Base-by-base conservation (phyloP, 164 flowering plant genomes). In the Sextonia rubra region DNA sequence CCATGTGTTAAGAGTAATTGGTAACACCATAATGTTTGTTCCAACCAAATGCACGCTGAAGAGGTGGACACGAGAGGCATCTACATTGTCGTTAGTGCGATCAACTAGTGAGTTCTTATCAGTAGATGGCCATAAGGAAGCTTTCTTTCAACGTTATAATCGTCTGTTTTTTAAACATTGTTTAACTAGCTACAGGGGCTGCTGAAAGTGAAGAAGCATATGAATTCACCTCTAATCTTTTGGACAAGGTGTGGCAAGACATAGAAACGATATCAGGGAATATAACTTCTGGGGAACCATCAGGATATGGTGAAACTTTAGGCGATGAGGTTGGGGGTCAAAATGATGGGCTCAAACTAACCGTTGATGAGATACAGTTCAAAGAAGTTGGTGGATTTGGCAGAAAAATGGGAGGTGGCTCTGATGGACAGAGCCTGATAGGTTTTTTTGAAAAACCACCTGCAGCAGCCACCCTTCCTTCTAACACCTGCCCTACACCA, bases 61-160 rank as follows among this genome's bases (percentile, higher is more conserved):
- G 56, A 68, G 70, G 58, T 68, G 70, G 70, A 68, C 70, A 23
- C 64, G 27, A 61, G 64, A 61, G 24, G 64, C 64, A 12, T 61
- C 64, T 23, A 23, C 26, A 61, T n/a, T 61, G 22, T 61, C 64
- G 0, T 61, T 61, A 9, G 17, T 8, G 24, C 27, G 18, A 22
- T 23, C 24, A 24, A 61, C 17, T 22, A 11, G 27, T 61, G 64
- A 25, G 12, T 61, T 12, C 27, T 0, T 14, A 23, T 22, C 27
- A 14, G 64, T 7, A 23, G 64, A 25, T 14, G 64, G 2, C 64
- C 64, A 24, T 24, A 61, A 24, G 64, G 7, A 61, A 61, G 58
- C 7, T 52, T 15, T 52, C n/a, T 15, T 20, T 11, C 58, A 1
- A 20, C 58, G 58, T 52, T 52, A 20, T 18, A 15, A 18, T 15